Conservation (phyloP, 352 stramenopile genomes). For the Pythium grandisporangium region DNA sequence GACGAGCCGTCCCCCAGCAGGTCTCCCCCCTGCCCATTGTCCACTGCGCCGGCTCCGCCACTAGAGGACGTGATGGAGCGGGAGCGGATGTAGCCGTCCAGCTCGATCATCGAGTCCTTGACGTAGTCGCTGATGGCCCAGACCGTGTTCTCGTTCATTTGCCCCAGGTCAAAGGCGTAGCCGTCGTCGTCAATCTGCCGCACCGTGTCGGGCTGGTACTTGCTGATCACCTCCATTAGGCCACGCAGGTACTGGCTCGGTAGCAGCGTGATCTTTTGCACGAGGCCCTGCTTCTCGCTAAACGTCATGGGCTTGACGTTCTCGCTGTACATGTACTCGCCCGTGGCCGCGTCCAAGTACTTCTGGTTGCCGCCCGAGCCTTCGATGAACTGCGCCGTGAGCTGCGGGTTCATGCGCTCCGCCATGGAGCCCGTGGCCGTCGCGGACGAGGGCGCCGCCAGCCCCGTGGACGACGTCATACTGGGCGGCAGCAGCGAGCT, state of each 20-base stretch:
- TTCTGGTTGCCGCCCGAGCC: constrained; percentile 64
- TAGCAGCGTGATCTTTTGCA: constrained; percentile 83
- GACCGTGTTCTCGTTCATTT: constrained; percentile 86
- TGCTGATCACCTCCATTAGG: constrained; percentile 84
- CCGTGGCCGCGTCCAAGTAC: constrained; percentile 47
- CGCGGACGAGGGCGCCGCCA: constrained; percentile 3
- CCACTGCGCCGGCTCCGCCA: too few relatives aligned
- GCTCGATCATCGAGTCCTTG: constrained; percentile 77
- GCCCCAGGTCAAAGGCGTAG: constrained; percentile 80
- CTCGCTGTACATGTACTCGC: constrained; percentile 82
- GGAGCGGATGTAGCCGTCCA: constrained; percentile 79
- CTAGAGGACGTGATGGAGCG: constrained; percentile 32
- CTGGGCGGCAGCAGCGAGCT: constrained; percentile 48
- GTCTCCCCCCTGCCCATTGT: constrained; percentile 1
- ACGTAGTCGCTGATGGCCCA: constrained; percentile 85
- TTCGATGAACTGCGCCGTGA: constrained; percentile 24
- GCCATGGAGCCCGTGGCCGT: neutral
- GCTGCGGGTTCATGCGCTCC: constrained; percentile 13
- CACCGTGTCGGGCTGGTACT: constrained; percentile 82
- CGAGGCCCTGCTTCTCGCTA: constrained; percentile 71
- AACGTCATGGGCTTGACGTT: constrained; percentile 83
- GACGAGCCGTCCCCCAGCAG: constrained; percentile 5
- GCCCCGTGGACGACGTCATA: constrained; percentile 8
- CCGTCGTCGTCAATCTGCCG: constrained; percentile 81
- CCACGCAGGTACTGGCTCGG: constrained; percentile 76